These are phyloP conservation scores for Acacia confusa DNA, from an alignment of 306 rosid genomes.

Conservation along the genomic window DNA sequence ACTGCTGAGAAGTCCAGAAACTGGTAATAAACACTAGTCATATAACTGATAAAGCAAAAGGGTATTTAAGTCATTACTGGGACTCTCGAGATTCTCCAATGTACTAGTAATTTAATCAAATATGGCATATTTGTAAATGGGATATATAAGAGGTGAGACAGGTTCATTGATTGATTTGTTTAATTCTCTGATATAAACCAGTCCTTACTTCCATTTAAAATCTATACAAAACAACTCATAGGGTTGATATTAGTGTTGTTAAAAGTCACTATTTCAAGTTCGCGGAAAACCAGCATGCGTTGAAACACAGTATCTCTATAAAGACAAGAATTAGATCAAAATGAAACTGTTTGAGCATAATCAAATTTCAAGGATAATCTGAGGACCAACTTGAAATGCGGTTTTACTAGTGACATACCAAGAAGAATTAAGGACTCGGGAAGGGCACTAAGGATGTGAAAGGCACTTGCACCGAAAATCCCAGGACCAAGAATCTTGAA, in stretches of 20 bases:
- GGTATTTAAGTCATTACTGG: background rate
- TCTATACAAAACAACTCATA: background rate
- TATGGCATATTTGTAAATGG: background rate
- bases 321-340: background rate
- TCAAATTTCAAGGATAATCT: background rate
- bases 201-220: background rate
- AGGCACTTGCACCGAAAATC: constrained; percentile 62
- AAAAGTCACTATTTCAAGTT: background rate
- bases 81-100: no score
- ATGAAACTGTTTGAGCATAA: background rate
- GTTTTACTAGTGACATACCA: constrained; percentile 37
- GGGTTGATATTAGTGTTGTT: background rate
- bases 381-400: background rate
- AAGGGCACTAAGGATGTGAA: constrained; percentile 63
- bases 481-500: constrained; percentile 69
- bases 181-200: background rate
- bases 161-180: background rate
- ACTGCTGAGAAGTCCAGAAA: constrained; percentile 29
- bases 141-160: background rate
- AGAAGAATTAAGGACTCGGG: constrained; percentile 60
- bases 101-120: background rate
- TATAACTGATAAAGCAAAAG: background rate
- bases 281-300: background rate
- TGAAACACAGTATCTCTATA: background rate
- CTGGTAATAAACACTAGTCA: constrained; percentile 7